Evolutionary conservation across 148 eudicot genomes (phyloP), one percentile per base, ranked within the genome.

Genomic region (Oxyria digyna): DNA sequence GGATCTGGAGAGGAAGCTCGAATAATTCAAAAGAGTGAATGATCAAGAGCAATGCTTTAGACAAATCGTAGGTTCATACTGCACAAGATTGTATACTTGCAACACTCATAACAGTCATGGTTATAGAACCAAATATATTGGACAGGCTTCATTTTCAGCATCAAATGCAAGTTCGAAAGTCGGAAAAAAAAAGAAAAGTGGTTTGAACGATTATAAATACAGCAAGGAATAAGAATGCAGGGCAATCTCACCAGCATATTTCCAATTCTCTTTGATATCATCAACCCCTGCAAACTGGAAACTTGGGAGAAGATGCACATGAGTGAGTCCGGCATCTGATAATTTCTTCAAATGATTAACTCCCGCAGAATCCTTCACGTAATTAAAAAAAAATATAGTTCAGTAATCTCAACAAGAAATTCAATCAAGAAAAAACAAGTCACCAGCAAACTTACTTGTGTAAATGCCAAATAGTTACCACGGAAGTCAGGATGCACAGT

Each of bases 271-370:
- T 78, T 88, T 94, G 54, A 84, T 81, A 69, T 94, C 99, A 77
- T 86, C 84, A 72, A 94, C 99, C 67, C 77, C 87, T 67, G 86
- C 97, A 85, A 94, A 94, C 46, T 94, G 97, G 77, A 87, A 94
- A 78, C 91, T 87, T 76, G 99, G 99, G 45, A 94, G 77, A 74
- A 94, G 82, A 84, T 94, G 97, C 42, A 94, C 80, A 77, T 94
- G 99, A 74, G 97, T 88, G 63, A 94, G 81, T 75, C 99, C 99
- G 72, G 97, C 97, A 78, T 73, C 67, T 7, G 99, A 88, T 67
- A 94, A 80, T 74, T 80, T 90, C 80, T 81, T 88, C 68, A 94
- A 78, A 82, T 94, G 99, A 67, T n/a, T 73, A 37, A 88, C 76
- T 62, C 97, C 87, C 24, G 92, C 89, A 46, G 99, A 90, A 52